Conservation (phyloP, 805 yeast species). For the Ogataea minuta region DNA sequence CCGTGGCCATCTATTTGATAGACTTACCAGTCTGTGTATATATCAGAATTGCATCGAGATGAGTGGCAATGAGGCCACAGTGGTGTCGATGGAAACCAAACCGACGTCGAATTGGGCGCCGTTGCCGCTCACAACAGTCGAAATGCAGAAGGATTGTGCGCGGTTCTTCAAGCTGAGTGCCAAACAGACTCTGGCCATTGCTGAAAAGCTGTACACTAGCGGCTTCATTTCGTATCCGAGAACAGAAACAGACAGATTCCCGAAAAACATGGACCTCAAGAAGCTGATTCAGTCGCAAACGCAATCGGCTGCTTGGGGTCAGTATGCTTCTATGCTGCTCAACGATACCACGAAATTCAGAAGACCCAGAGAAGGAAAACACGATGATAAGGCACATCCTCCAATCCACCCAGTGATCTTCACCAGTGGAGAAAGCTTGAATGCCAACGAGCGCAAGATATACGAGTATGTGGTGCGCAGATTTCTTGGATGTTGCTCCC, state of each 20-base stretch:
- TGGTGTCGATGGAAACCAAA: conserved; percentile 49
- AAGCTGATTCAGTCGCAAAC: conserved; percentile 60
- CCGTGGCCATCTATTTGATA: conserved; percentile 69
- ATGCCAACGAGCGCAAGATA: conserved; percentile 58
- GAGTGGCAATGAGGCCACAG: conserved; percentile 45
- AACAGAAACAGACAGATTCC: conserved; percentile 92
- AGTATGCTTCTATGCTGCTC: conserved; percentile 52
- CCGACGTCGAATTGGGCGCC: conserved; percentile 82
- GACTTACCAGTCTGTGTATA: conserved; percentile 57
- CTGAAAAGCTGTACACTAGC: conserved; percentile 80
- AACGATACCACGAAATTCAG: conserved; percentile 44
- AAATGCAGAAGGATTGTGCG: conserved; percentile 84
- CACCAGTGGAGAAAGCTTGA: conserved; percentile 30
- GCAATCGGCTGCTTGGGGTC: conserved; percentile 63
- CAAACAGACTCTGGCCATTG: conserved; percentile 69
- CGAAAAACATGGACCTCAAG: conserved; percentile 68
- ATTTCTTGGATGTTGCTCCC: conserved; percentile 88
- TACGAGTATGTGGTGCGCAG: conserved; percentile 85
- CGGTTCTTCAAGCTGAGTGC: conserved; percentile 73
- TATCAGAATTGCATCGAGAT: conserved; percentile 63
- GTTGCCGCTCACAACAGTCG: conserved; percentile 90
- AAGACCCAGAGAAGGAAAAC: conserved; percentile 76
- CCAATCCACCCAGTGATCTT: conserved; percentile 86
- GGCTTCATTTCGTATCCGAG: conserved; percentile 95
- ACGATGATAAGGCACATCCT: conserved; percentile 96